Evolutionary conservation across 176 grass and related monocot species (phyloP), one percentile per base, ranked within the genome.

Genomic region (Cymbopogon citratus): DNA sequence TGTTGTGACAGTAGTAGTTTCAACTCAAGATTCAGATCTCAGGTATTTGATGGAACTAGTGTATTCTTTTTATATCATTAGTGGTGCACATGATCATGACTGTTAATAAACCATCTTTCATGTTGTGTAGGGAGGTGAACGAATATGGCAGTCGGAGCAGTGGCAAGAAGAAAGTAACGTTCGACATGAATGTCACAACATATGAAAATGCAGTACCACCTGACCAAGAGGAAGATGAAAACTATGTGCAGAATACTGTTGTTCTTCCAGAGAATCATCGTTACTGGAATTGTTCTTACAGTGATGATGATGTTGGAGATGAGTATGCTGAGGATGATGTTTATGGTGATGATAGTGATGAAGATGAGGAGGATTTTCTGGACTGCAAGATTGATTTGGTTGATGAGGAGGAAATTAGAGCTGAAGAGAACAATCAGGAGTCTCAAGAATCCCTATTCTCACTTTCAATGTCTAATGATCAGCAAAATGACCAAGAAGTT

Each of bases 391-490:
- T 82, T 87, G 91, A 83, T 78, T 91, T 83, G 52, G 51, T 80
- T 79, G 89, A 75, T 69, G 84, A 75, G 63, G 85, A 83, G 25
- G 86, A 89, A 33, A 12, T 85, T 7, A 39, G 40, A 44, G 65
- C 74, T 15, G 86, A 84, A 67, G 90, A 81, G 28, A 85, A 87
- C 71, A 85, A 88, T 6, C 86, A 94, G 73, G 95, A 98, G 79
- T 93, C 92, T 23, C 87, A 88, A 1, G 92, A 91, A 40, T 95
- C 96, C 14, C 90, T 95, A 18, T 98, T 95, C 77, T 93, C 90
- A 39, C 61, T 95, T 36, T 84, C 90, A 48, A 81, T 91, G 70
- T 90, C 88, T 54, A 86, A 86, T 31, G 88, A 85, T 44, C 80
- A 34, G 12, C 80, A 83, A 44, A 60, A 82, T 81, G 83, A 73